Evolutionary conservation across 2,329 filamentous ascomycete species (phyloP).

Genomic region (Fusarium proliferatum): DNA sequence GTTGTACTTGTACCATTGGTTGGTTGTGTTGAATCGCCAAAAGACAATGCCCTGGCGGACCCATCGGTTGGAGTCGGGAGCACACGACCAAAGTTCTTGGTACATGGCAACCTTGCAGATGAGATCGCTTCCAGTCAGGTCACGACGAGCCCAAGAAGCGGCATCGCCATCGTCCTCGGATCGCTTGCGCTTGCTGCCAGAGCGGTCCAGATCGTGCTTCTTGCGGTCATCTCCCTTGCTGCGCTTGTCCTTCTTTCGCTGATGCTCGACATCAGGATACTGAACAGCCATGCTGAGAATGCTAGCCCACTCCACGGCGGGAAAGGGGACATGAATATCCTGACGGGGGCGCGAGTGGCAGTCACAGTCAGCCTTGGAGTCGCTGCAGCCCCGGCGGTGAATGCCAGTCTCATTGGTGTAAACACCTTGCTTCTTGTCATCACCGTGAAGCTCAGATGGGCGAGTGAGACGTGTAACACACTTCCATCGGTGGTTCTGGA

Average conservation of each 20-base stretch:
- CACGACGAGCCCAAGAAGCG: constrained; percentile 53
- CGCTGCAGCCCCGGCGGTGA: constrained; percentile 64
- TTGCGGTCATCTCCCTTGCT: constrained; percentile 50
- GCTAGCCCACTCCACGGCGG: constrained; percentile 67
- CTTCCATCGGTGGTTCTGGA: constrained; percentile 69
- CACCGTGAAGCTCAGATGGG: constrained; percentile 64
- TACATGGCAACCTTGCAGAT: constrained; percentile 73
- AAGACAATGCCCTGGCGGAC: constrained; percentile 69
- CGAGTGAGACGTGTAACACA: constrained; percentile 69
- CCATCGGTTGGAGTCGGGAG: constrained; percentile 62
- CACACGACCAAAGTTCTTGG: constrained; percentile 71
- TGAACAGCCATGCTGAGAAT: constrained; percentile 67
- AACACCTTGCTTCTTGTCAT: constrained; percentile 57
- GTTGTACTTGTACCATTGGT: constrained; percentile 63
- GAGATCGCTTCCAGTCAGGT: constrained; percentile 64
- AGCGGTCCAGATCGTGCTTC: constrained; percentile 50
- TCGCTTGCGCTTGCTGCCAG: constrained; percentile 54
- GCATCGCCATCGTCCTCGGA: constrained; percentile 56
- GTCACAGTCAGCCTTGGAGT: constrained; percentile 60
- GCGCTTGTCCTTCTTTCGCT: constrained; percentile 53
- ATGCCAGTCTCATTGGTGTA: constrained; percentile 63
- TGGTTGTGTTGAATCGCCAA: constrained; percentile 69
- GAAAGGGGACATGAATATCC: constrained; percentile 67
- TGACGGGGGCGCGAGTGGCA: constrained; percentile 60
- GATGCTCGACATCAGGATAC: constrained; percentile 59